phyloP scores from a whole-genome alignment of 1,284 basidiomycete genomes.

The Cerrena zonata region DNA sequence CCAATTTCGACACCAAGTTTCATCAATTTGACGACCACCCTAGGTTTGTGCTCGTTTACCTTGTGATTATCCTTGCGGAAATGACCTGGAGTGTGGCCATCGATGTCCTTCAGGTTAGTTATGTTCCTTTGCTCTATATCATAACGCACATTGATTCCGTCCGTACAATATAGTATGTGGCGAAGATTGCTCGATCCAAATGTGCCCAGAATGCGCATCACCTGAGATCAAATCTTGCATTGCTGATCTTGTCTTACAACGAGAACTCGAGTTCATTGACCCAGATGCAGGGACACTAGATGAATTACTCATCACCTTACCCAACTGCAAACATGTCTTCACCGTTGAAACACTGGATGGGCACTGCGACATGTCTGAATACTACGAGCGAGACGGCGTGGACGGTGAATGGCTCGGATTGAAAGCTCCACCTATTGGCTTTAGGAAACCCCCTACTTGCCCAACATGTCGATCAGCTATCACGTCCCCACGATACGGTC shows the following conservation, averaged over 20 bases:
- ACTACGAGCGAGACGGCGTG: conserved; percentile 35
- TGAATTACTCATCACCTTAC: conserved; percentile 54
- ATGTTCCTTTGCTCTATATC: no score
- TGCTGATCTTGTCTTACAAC: conserved; percentile 54
- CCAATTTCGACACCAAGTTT: background rate
- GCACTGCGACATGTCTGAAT: conserved; percentile 44
- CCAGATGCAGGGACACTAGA: conserved; percentile 35
- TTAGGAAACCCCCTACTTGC: conserved; percentile 43
- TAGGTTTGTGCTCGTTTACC: conserved; percentile 64
- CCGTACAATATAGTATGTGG: conserved; percentile 48
- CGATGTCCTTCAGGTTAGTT: conserved; percentile 57
- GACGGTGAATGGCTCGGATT: conserved; percentile 35
- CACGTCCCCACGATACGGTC: conserved; percentile 48
- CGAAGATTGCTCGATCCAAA: conserved; percentile 52
- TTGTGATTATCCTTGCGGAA: conserved; percentile 51
- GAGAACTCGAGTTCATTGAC: conserved; percentile 44
- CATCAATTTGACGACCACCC: background rate
- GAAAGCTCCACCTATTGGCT: conserved; percentile 32
- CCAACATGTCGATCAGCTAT: conserved; percentile 49
- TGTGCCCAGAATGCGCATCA: conserved; percentile 47
- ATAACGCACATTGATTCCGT: conserved; percentile 9
- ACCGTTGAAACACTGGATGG: conserved; percentile 68
- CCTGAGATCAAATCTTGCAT: conserved; percentile 35
- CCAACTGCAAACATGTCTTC: conserved; percentile 55
- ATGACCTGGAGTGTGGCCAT: conserved; percentile 51